Conservation (phyloP, 768 basidiomycete species). For the Auricularia cornea region DNA sequence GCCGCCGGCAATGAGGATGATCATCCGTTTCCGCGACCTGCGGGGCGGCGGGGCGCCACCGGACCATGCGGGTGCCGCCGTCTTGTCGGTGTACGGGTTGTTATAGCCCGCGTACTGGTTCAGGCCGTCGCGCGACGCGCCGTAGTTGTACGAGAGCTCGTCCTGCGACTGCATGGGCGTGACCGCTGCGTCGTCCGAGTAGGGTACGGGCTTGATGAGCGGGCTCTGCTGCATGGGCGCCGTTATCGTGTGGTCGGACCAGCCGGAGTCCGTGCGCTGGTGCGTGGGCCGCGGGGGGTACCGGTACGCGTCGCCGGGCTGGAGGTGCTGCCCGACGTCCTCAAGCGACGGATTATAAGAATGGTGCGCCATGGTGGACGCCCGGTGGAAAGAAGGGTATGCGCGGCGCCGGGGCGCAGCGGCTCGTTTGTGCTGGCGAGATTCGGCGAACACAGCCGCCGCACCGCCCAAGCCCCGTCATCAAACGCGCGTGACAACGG, state of each 20-base stretch:
- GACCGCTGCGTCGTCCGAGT: background rate
- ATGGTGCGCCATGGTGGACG: background rate
- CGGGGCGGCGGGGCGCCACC: background rate
- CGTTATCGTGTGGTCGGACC: background rate
- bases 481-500: no score
- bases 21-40: constrained; percentile 21
- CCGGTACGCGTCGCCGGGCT: background rate
- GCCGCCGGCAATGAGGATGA: constrained; percentile 37
- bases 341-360: background rate
- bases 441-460: background rate
- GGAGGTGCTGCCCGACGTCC: background rate
- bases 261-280: background rate
- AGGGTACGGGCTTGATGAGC: background rate
- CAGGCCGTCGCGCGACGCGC: background rate
- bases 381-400: background rate
- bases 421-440: background rate
- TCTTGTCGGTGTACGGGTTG: background rate
- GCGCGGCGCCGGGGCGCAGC: background rate
- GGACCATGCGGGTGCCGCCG: background rate
- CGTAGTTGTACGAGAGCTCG: background rate
- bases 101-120: background rate
- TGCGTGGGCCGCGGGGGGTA: background rate
- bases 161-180: background rate
- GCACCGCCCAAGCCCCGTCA: background rate
- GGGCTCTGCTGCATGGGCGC: background rate